These are phyloP conservation scores for Aspergillus brasiliensis DNA, from an alignment of 2,329 filamentous ascomycete genomes.

Conservation along the genomic window DNA sequence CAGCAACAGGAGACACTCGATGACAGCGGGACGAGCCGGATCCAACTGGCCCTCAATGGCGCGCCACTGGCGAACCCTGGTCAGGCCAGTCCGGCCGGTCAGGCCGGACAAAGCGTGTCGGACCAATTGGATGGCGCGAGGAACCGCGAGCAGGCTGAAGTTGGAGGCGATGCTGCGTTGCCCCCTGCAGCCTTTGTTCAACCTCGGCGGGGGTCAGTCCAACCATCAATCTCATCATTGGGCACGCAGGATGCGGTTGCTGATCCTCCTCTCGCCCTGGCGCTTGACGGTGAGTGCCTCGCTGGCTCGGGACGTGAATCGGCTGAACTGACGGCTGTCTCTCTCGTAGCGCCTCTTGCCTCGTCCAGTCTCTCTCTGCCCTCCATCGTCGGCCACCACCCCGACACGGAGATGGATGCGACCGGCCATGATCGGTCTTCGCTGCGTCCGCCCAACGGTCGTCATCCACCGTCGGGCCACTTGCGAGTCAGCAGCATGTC, in stretches of 20 bases:
- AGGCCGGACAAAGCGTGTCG: neutral
- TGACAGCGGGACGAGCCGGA: neutral
- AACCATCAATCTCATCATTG: slow-evolving; percentile 31
- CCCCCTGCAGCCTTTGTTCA: slow-evolving; percentile 12
- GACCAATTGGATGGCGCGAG: neutral
- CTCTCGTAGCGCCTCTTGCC: slow-evolving; percentile 12
- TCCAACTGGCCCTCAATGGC: slow-evolving; percentile 1
- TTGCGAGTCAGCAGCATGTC: neutral
- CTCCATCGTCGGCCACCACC: slow-evolving; percentile 8
- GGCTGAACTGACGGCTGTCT: neutral
- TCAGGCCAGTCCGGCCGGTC: neutral
- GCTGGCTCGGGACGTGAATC: neutral
- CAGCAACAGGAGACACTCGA: neutral
- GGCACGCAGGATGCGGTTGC: slow-evolving; percentile 22
- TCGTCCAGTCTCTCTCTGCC: slow-evolving; percentile 17
- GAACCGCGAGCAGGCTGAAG: neutral
- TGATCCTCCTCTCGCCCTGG: slow-evolving; percentile 12
- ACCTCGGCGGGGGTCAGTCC: slow-evolving; percentile 1
- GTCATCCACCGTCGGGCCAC: neutral
- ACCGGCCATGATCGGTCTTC: neutral
- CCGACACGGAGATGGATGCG: neutral
- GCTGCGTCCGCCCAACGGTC: neutral
- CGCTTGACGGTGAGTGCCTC: slow-evolving; percentile 18
- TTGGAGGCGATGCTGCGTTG: neutral
- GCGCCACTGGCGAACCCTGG: neutral